Percentiles rank a stretch among this genome's conserved stretches.
Conservation (phyloP, 305 asterid genomes). For the Fraxinus paxiana region DNA sequence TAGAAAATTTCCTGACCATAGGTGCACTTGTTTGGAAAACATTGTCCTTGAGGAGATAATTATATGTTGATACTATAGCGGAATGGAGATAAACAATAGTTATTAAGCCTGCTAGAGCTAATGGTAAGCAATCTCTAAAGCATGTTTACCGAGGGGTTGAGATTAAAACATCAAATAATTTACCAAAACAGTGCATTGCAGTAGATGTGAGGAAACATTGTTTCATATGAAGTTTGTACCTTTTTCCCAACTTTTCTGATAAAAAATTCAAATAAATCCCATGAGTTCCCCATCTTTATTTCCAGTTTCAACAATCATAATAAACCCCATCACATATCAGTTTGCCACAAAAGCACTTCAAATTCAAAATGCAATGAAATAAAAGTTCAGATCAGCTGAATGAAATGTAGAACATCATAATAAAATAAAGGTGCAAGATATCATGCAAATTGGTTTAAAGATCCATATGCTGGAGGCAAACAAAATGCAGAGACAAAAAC, state of each 20-base stretch:
- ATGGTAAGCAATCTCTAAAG: background rate
- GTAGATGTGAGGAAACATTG: background rate
- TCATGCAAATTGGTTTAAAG: background rate
- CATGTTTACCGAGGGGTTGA: background rate
- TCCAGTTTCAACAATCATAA: background rate
- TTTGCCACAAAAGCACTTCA: background rate
- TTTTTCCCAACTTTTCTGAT: background rate
- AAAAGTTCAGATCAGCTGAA: background rate
- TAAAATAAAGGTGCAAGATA: background rate
- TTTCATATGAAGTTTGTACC: background rate
- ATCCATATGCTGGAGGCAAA: background rate
- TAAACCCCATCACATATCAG: background rate
- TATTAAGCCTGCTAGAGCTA: background rate
- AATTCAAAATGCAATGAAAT: background rate
- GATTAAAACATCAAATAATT: background rate
- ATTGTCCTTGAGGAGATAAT: background rate
- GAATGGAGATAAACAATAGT: background rate
- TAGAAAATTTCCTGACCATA: background rate
- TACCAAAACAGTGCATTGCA: background rate
- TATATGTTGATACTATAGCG: background rate
- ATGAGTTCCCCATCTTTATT: background rate
- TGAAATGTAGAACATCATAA: background rate
- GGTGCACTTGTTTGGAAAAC: background rate
- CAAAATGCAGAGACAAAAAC: slow-evolving; percentile 29
- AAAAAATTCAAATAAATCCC: background rate